A percentile compares a stretch with the other conserved stretches of the same genome.
These are phyloP conservation scores for Bruguiera gymnorhiza DNA, from an alignment of 345 rosid genomes.

Conservation along the genomic window DNA sequence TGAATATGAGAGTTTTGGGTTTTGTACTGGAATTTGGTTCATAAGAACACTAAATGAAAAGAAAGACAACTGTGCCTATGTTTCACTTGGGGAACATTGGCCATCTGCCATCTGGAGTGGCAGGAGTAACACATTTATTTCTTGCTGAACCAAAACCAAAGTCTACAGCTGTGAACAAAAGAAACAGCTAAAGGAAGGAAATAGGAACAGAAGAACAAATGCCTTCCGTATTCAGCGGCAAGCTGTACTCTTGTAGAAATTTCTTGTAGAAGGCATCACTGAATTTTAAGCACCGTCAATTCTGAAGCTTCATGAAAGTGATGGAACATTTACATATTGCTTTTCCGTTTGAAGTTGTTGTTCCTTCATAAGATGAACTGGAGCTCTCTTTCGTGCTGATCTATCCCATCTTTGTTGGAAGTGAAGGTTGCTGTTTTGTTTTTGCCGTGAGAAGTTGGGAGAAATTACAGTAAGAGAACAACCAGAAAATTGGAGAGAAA, in stretches of 20 bases:
- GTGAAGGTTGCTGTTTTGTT: too few species aligned
- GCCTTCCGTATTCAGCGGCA: not conserved
- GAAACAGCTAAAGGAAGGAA: not conserved
- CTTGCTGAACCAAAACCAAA: not conserved
- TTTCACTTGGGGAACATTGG: too few species aligned
- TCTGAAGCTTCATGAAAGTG: not conserved
- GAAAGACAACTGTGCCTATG: too few species aligned
- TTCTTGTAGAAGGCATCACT: too few species aligned
- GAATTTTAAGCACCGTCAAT: not conserved
- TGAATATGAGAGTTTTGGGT: too few species aligned
- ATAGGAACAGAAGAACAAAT: not conserved
- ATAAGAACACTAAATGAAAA: too few species aligned
- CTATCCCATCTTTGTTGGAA: conserved; percentile 24
- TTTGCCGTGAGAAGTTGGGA: too few species aligned
- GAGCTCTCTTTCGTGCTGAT: conserved; percentile 35
- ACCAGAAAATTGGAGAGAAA: too few species aligned
- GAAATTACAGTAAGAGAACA: too few species aligned
- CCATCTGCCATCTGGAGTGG: too few species aligned
- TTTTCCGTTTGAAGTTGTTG: not conserved
- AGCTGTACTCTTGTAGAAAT: too few species aligned
- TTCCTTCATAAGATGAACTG: conserved; percentile 26
- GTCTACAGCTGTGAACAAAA: not conserved
- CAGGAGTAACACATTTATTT: not conserved
- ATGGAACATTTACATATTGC: conserved; percentile 7
- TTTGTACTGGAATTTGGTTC: too few species aligned